Base-by-base conservation (phyloP, 2,329 filamentous ascomycete genomes). In the Hypoxylon sp. region DNA sequence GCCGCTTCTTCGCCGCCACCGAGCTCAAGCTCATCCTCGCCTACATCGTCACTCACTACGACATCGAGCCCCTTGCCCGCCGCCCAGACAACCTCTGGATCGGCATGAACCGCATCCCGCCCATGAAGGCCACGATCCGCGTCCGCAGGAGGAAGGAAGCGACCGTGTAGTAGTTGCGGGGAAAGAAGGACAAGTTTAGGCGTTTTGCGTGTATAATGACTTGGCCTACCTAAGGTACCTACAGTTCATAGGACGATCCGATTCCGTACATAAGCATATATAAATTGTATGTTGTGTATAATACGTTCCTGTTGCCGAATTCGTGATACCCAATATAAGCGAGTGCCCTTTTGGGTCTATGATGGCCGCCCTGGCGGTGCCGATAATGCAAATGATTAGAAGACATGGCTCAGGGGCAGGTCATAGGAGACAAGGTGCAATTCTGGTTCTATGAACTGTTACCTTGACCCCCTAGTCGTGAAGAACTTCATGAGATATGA, bases 1-100 rank as follows among this genome's bases (percentile, higher is more conserved):
- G 76, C 0, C 58, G 76, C 1, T 77, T 76, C 63, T 77, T 77
- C 66, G 74, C 74, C 2, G 63, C 68, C 4, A 71, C 69, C 38
- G 69, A 74, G 66, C 68, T 77, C 15, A 76, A 78, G 69, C 54
- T 70, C 2, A 59, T 70, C 62, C 58, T 71, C 15, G 68, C 67
- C n/a, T 66, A 69, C 33, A 46, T 69, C 20, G 18, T 71, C 10
- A 21, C 56, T 47, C 50, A 65, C 42, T 71, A 70, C 40, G 69
- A 71, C 21, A 58, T 71, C 26, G 60, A 69, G 56, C 31, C 49
- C 10, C 64, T 70, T 29, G 45, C 60, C 4, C 41, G 54, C 33
- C 63, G 73, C n/a, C 72, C 72, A 1, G 61, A 64, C 7, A 74
- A 74, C 58, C 31, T 68, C 23, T 73, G 69, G 70, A 66, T 73